A percentile compares a stretch with the other conserved stretches of the same genome.
These are phyloP conservation scores for Ceratobasidium sp. DNA, from an alignment of 1,284 basidiomycete species.

Conservation along the genomic window DNA sequence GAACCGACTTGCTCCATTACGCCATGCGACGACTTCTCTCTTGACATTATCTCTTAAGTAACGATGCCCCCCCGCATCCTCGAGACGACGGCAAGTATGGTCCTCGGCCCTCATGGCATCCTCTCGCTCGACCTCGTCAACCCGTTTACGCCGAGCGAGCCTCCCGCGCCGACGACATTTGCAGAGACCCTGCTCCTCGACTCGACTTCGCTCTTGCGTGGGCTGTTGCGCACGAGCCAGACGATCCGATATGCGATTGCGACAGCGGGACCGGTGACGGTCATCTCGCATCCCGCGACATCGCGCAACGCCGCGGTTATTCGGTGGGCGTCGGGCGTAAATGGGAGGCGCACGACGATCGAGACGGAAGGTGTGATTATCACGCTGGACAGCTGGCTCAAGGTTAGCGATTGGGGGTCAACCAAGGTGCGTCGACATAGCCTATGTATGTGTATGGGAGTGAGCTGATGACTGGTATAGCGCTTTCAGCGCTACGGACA, in stretches of 20 bases:
- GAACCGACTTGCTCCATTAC: neutral
- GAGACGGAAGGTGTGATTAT: conserved; percentile 35
- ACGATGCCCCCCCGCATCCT: neutral
- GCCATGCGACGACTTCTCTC: neutral
- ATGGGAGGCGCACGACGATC: conserved; percentile 36
- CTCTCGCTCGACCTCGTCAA: conserved; percentile 37
- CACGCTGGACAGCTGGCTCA: conserved; percentile 34
- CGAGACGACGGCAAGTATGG: neutral
- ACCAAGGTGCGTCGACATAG: conserved; percentile 28
- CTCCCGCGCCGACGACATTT: conserved; percentile 32
- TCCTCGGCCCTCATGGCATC: conserved; percentile 20
- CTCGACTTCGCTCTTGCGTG: conserved; percentile 24
- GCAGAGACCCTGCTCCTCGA: conserved; percentile 31
- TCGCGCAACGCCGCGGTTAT: conserved; percentile 35
- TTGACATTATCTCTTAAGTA: neutral
- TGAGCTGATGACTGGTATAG: conserved; percentile 5
- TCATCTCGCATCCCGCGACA: conserved; percentile 32
- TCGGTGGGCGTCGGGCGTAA: conserved; percentile 33
- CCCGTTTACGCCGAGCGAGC: conserved; percentile 30
- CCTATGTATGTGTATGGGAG: conserved; percentile 5
- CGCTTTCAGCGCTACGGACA: conserved; percentile 36
- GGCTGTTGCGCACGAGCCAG: conserved; percentile 10
- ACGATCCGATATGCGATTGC: conserved; percentile 25
- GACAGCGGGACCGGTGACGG: conserved; percentile 34
- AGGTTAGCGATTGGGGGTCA: conserved; percentile 39